phyloP scores from a whole-genome alignment of 768 basidiomycete species.

The Hortiboletus flavorubellus region DNA sequence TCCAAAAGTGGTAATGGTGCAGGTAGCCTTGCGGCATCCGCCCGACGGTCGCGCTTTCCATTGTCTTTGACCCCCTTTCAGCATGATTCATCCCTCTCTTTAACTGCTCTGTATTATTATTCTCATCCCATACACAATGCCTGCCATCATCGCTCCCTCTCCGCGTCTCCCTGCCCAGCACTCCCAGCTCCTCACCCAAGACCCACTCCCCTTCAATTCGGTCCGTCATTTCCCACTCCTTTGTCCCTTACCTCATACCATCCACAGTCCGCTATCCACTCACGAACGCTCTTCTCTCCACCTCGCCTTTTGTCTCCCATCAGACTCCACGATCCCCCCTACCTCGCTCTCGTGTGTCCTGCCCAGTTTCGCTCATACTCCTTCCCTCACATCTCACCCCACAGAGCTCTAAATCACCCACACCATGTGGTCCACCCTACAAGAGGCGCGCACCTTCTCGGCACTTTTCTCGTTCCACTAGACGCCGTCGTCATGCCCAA shows the following conservation, averaged over 20 bases:
- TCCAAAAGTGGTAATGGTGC: slow-evolving; percentile 21
- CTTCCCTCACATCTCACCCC: slow-evolving; percentile 8
- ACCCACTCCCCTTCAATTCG: not conserved
- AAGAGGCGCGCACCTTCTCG: slow-evolving; percentile 38
- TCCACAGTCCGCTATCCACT: slow-evolving; percentile 18
- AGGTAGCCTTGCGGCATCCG: slow-evolving; percentile 24
- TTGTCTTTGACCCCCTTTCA: slow-evolving; percentile 27
- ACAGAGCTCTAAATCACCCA: slow-evolving; percentile 39
- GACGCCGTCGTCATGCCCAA: slow-evolving; percentile 41
- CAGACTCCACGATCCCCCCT: slow-evolving; percentile 30
- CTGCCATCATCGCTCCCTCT: slow-evolving; percentile 42
- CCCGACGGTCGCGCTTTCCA: slow-evolving; percentile 7
- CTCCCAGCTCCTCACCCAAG: slow-evolving; percentile 9
- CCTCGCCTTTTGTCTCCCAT: slow-evolving; percentile 40
- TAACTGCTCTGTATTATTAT: slow-evolving; percentile 36
- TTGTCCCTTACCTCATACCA: slow-evolving; percentile 2
- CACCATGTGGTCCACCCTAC: slow-evolving; percentile 36
- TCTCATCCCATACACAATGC: slow-evolving; percentile 27
- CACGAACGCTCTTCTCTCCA: slow-evolving; percentile 23
- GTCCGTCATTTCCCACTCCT: slow-evolving; percentile 8
- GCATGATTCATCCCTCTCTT: slow-evolving; percentile 26
- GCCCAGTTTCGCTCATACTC: not conserved
- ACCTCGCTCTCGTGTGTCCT: slow-evolving; percentile 19
- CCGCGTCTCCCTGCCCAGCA: slow-evolving; percentile 32
- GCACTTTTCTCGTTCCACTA: slow-evolving; percentile 34